A percentile compares a stretch with the other conserved stretches of the same genome.
Evolutionary conservation across 495 filamentous ascomycete genomes (phyloP).

Genomic region (Durotheca rogersii): DNA sequence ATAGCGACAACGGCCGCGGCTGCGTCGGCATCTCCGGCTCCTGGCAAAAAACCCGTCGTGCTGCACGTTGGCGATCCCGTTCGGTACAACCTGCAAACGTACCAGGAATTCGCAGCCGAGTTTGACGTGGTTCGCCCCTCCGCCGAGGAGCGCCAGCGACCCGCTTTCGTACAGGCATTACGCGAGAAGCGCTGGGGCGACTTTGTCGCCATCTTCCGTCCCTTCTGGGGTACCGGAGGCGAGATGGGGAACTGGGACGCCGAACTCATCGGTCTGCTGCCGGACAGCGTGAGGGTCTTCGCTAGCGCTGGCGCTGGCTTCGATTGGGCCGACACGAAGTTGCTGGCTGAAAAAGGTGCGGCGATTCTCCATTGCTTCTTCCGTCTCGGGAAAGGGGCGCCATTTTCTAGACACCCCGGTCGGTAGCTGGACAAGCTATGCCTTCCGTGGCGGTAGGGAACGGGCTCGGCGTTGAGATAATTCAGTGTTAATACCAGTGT

Average conservation of each 20-base stretch:
- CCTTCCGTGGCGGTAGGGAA: too few relatives aligned
- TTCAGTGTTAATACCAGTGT: not conserved
- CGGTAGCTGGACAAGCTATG: too few relatives aligned
- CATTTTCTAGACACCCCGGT: too few relatives aligned
- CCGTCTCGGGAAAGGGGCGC: not conserved
- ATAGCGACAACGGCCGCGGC: slow-evolving; percentile 19
- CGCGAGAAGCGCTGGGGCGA: slow-evolving; percentile 66
- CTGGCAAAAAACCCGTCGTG: slow-evolving; percentile 44
- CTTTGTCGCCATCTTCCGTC: slow-evolving; percentile 71
- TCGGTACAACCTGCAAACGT: slow-evolving; percentile 62
- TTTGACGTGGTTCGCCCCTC: slow-evolving; percentile 62
- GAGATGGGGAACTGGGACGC: slow-evolving; percentile 78
- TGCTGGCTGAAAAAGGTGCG: slow-evolving; percentile 67
- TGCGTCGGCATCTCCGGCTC: slow-evolving; percentile 17
- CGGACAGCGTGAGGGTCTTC: slow-evolving; percentile 63
- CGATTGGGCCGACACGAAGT: slow-evolving; percentile 72
- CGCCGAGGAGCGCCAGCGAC: slow-evolving; percentile 51
- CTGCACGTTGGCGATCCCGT: slow-evolving; percentile 71
- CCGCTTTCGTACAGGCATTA: slow-evolving; percentile 63
- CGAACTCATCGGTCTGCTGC: slow-evolving; percentile 67
- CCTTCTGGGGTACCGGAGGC: slow-evolving; percentile 76
- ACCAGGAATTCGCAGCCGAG: slow-evolving; percentile 53
- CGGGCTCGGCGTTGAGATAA: too few relatives aligned
- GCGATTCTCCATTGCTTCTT: not conserved
- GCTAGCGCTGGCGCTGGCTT: slow-evolving; percentile 74